Conservation (phyloP, 768 basidiomycete genomes). For the Leccinum subtestaceum region DNA sequence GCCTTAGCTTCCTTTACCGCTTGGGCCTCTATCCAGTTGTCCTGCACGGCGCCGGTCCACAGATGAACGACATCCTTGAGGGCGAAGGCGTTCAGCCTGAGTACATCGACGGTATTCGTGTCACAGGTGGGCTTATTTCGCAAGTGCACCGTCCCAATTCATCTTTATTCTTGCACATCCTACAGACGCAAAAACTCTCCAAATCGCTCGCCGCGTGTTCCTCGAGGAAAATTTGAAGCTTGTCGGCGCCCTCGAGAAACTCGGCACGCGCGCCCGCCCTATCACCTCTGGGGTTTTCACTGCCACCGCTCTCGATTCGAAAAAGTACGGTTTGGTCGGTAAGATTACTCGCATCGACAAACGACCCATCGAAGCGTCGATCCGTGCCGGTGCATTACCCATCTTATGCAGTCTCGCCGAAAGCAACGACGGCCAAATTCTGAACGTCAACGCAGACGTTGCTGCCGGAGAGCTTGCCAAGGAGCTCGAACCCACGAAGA, state of each 20-base stretch:
- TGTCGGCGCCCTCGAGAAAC: slow-evolving; percentile 86
- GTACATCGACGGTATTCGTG: slow-evolving; percentile 96
- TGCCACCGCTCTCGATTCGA: slow-evolving; percentile 92
- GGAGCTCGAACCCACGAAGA: slow-evolving; percentile 97
- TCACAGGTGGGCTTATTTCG: slow-evolving; percentile 65
- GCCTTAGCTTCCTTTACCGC: slow-evolving; percentile 93
- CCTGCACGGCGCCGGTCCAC: slow-evolving; percentile 94
- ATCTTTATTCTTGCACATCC: not conserved
- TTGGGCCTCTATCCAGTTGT: slow-evolving; percentile 98
- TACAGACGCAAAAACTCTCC: slow-evolving; percentile 87
- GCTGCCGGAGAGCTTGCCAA: slow-evolving; percentile 99
- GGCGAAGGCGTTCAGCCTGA: slow-evolving; percentile 91
- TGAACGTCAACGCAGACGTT: slow-evolving; percentile 98
- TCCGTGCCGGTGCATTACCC: slow-evolving; percentile 92
- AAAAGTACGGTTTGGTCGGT: slow-evolving; percentile 94
- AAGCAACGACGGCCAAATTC: slow-evolving; percentile 92
- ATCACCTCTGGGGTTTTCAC: slow-evolving; percentile 98
- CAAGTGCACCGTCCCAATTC: not conserved
- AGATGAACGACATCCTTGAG: slow-evolving; percentile 92
- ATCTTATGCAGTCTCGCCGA: slow-evolving; percentile 95
- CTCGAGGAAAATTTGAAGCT: slow-evolving; percentile 96
- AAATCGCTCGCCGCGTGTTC: slow-evolving; percentile 94
- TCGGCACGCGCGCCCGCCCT: slow-evolving; percentile 95
- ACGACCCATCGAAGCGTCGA: slow-evolving; percentile 93
- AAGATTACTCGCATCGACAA: slow-evolving; percentile 95